These are phyloP conservation scores for Termitomyces sp. DNA, from an alignment of 1,284 basidiomycete genomes.

Conservation along the genomic window DNA sequence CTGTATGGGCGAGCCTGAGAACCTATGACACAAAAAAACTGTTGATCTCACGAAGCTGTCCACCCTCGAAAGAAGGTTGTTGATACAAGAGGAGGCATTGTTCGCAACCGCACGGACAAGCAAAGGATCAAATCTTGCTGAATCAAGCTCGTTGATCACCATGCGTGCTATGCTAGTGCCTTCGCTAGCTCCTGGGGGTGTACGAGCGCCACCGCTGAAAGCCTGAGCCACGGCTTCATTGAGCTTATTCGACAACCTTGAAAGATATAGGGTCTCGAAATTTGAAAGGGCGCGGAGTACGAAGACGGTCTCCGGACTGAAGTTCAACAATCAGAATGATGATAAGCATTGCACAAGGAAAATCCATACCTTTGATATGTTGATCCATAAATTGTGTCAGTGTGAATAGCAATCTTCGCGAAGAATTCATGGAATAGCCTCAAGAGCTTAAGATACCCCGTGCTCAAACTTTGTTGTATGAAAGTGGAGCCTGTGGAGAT, in stretches of 20 bases:
- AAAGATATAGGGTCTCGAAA: slow-evolving; percentile 83
- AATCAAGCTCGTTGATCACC: slow-evolving; percentile 87
- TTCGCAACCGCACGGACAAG: slow-evolving; percentile 77
- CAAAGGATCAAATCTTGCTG: slow-evolving; percentile 89
- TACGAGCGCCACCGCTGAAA: slow-evolving; percentile 59
- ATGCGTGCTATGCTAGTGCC: slow-evolving; percentile 73
- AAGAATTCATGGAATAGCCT: slow-evolving; percentile 96
- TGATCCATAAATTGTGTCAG: slow-evolving; percentile 85
- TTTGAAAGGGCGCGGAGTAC: slow-evolving; percentile 77
- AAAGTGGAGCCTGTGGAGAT: slow-evolving; percentile 63
- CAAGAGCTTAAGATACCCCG: slow-evolving; percentile 81
- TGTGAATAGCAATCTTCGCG: slow-evolving; percentile 89
- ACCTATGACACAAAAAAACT: neutral
- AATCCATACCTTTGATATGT: slow-evolving; percentile 70
- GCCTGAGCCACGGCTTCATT: slow-evolving; percentile 76
- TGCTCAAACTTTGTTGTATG: slow-evolving; percentile 81
- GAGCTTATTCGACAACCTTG: slow-evolving; percentile 76
- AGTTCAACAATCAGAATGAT: neutral
- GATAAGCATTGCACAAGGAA: neutral
- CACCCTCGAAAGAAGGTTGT: slow-evolving; percentile 54
- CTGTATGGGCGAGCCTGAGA: slow-evolving; percentile 32
- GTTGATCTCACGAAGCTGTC: slow-evolving; percentile 59
- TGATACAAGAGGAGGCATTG: slow-evolving; percentile 62
- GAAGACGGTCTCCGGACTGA: slow-evolving; percentile 85
- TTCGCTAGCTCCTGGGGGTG: slow-evolving; percentile 71